Conservation (phyloP, 345 rosid species). For the Populus ilicifolia region DNA sequence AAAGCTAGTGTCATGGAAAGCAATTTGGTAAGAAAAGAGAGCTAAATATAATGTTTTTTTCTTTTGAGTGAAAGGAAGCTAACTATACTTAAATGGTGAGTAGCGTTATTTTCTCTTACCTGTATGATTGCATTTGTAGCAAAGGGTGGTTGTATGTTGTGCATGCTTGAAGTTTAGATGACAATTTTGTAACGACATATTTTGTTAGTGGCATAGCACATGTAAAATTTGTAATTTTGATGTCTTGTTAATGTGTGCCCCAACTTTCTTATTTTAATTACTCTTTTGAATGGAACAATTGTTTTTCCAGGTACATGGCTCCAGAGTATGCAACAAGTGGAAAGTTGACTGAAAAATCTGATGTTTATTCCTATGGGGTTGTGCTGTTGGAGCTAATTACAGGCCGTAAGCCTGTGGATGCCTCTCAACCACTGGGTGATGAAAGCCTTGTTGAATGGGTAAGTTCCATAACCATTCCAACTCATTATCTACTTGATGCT, state of each 20-base stretch:
- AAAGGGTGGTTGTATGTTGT: background rate
- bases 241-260: background rate
- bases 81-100: background rate
- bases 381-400: conserved; percentile 94
- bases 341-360: conserved; percentile 90
- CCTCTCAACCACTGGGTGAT: conserved; percentile 84
- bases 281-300: conserved; percentile 19
- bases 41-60: background rate
- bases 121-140: background rate
- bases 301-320: conserved; percentile 79
- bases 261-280: background rate
- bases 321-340: conserved; percentile 97
- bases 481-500: background rate
- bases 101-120: background rate
- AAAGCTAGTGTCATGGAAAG: background rate
- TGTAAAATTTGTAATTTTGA: background rate
- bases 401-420: conserved; percentile 94
- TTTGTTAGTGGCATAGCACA: background rate
- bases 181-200: background rate
- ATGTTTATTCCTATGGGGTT: conserved; percentile 93
- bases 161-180: background rate
- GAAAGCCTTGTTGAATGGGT: conserved; percentile 99
- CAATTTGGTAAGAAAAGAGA: background rate
- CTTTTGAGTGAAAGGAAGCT: background rate
- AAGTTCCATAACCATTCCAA: conserved; percentile 12